Percentiles rank a stretch among this genome's conserved stretches.
Evolutionary conservation across 257 asterid species (phyloP).

Genomic region (Buddleja alternifolia): DNA sequence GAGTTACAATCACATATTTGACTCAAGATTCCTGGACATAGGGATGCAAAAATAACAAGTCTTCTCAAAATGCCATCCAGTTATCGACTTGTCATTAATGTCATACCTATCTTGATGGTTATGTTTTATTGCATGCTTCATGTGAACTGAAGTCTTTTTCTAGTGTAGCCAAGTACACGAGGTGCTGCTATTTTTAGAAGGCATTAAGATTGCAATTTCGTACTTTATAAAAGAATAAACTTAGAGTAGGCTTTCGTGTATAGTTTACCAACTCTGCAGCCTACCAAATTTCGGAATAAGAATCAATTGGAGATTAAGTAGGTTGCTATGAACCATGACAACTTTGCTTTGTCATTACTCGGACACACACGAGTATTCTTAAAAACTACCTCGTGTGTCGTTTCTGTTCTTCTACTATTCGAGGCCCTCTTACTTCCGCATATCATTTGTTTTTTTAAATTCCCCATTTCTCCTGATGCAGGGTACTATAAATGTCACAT

Average conservation of each 20-base stretch:
- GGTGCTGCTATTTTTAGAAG: neutral
- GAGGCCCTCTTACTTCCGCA: neutral
- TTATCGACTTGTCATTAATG: too few species aligned
- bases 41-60: too few species aligned
- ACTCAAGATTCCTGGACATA: too few species aligned
- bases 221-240: neutral
- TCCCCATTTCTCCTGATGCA: conserved; percentile 36
- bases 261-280: neutral
- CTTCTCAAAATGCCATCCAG: too few species aligned
- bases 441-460: conserved; percentile 2
- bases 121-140: neutral
- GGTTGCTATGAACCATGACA: neutral
- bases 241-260: neutral
- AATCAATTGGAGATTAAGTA: neutral
- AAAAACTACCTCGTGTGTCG: too few species aligned
- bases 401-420: neutral
- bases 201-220: neutral
- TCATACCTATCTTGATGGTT: neutral
- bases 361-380: too few species aligned
- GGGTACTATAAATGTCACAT: conserved; percentile 82
- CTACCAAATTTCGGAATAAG: neutral
- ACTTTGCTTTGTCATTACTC: too few species aligned
- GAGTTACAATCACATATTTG: too few species aligned
- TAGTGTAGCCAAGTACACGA: neutral
- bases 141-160: neutral